phyloP scores from a whole-genome alignment of 208 protist species.

The Trypanosoma avium region DNA sequence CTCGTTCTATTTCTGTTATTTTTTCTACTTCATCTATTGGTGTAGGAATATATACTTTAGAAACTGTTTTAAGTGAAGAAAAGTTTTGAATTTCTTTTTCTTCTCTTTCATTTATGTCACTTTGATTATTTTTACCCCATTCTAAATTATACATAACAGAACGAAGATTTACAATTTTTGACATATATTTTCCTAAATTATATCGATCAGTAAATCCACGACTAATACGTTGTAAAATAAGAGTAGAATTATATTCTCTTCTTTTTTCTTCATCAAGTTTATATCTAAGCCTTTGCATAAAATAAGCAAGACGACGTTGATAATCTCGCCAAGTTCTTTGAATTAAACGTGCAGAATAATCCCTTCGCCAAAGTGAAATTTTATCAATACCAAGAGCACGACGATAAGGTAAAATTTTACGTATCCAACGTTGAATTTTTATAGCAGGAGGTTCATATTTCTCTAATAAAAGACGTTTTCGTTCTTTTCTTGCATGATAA shows the following conservation, averaged over 20 bases:
- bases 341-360: constrained; percentile 46
- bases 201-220: constrained; percentile 32
- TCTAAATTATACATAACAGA: constrained; percentile 4
- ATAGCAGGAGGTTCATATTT: constrained; percentile 27
- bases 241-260: not conserved
- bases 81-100: not conserved
- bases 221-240: constrained; percentile 30
- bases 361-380: constrained; percentile 24
- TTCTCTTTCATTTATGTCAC: too few species aligned
- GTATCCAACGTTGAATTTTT: constrained; percentile 59
- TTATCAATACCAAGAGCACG: constrained; percentile 48
- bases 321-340: constrained; percentile 73
- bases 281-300: constrained; percentile 38
- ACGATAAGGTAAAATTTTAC: constrained; percentile 28
- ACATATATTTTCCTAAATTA: not conserved
- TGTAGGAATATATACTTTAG: constrained; percentile 14
- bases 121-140: not conserved
- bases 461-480: constrained; percentile 8
- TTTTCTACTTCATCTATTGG: constrained; percentile 17
- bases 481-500: constrained; percentile 25
- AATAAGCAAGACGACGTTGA: constrained; percentile 33
- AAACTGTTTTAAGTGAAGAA: not conserved
- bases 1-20: constrained; percentile 37
- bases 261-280: constrained; percentile 28
- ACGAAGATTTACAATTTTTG: not conserved